Evolutionary conservation across 106 monocot genomes (phyloP).

Genomic region (Acanthochlamys bracteata): DNA sequence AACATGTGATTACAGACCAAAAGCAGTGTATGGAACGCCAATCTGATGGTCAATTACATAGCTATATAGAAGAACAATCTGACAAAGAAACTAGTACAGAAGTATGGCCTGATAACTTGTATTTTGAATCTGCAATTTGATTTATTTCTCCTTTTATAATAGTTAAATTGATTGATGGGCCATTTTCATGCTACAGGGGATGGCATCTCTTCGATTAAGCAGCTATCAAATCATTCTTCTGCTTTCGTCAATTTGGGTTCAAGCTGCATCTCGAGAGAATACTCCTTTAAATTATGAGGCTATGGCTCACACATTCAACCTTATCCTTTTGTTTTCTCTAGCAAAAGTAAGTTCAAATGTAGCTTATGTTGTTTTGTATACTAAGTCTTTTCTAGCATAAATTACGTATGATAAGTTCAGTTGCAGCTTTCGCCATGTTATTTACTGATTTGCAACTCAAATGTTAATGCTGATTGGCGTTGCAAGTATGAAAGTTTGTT

Average conservation of each 20-base stretch:
- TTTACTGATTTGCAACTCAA: too few species aligned
- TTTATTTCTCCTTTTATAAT: too few species aligned
- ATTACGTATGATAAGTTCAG: too few species aligned
- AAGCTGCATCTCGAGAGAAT: slow-evolving; percentile 63
- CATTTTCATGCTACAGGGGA: slow-evolving; percentile 34
- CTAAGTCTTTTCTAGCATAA: too few species aligned
- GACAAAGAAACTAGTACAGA: slow-evolving; percentile 20
- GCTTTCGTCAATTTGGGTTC: slow-evolving; percentile 87
- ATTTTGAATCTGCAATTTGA: too few species aligned
- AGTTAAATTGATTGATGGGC: too few species aligned
- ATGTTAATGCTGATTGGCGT: too few species aligned
- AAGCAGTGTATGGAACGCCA: slow-evolving; percentile 3
- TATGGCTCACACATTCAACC: slow-evolving; percentile 64
- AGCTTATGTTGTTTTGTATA: not conserved
- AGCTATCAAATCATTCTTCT: slow-evolving; percentile 71
- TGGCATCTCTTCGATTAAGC: slow-evolving; percentile 55
- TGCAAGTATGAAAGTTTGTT: too few species aligned
- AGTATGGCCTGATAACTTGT: slow-evolving; percentile 23
- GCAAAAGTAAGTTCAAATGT: too few species aligned
- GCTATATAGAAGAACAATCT: slow-evolving; percentile 14
- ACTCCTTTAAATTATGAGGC: slow-evolving; percentile 74
- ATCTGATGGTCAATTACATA: slow-evolving; percentile 4
- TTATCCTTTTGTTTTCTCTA: slow-evolving; percentile 49
- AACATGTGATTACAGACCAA: slow-evolving; percentile 6
- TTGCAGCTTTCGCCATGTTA: too few species aligned